A percentile compares a stretch with the other conserved stretches of the same genome.
These are phyloP conservation scores for Penicillium psychrofluorescens DNA, from an alignment of 495 filamentous ascomycete species.

Conservation along the genomic window DNA sequence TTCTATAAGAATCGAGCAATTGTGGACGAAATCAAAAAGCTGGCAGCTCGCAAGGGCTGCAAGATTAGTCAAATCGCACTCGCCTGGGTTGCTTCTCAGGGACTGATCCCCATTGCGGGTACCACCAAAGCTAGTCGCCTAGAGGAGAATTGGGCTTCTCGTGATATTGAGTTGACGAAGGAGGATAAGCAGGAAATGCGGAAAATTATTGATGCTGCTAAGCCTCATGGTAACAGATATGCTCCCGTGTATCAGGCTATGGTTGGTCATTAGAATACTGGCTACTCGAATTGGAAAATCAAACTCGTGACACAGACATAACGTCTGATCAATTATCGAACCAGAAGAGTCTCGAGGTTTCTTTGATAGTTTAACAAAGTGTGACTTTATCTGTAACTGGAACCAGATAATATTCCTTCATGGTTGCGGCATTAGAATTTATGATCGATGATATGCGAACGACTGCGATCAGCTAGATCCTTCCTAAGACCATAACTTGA, in stretches of 20 bases:
- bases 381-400: too few relatives aligned
- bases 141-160: conserved; percentile 35
- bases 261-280: conserved; percentile 26
- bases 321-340: too few relatives aligned
- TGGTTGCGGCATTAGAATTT: too few relatives aligned
- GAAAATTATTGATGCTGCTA: conserved; percentile 29
- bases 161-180: conserved; percentile 27
- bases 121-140: conserved; percentile 38
- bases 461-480: too few relatives aligned
- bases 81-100: conserved; percentile 40
- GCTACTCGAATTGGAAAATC: too few relatives aligned
- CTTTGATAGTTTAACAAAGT: too few relatives aligned
- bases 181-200: conserved; percentile 32
- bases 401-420: too few relatives aligned
- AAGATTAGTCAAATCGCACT: conserved; percentile 34
- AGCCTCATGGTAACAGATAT: conserved; percentile 31
- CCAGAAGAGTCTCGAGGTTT: too few relatives aligned
- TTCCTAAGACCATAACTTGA: too few relatives aligned
- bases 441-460: too few relatives aligned
- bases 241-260: conserved; percentile 23
- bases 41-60: conserved; percentile 31
- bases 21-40: conserved; percentile 36
- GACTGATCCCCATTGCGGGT: conserved; percentile 40
- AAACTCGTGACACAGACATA: too few relatives aligned
- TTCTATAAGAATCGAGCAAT: conserved; percentile 42